Evolutionary conservation across 2,329 filamentous ascomycete species (phyloP), one percentile per base, ranked within the genome.

Genomic region (Fusarium subtropicale): DNA sequence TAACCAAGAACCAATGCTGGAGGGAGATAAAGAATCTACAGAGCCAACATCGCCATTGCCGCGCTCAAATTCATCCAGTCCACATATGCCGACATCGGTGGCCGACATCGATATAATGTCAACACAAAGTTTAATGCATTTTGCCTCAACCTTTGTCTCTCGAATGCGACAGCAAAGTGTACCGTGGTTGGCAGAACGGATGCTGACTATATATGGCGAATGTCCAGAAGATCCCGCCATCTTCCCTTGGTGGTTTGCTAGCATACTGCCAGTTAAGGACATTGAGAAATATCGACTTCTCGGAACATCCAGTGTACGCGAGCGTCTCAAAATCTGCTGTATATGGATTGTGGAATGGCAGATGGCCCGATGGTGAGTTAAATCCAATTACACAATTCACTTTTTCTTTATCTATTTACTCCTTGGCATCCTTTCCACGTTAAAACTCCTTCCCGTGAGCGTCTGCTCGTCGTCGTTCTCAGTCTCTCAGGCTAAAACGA

Each of bases 181-280:
- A 1, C 86, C 87, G 0, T 97, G 93, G 93, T 82, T 97, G 30
- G 88, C 92, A 57, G 85, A 89, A 41, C 87, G 90, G 11, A 90
- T 94, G 34, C 81, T 94, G 31, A 81, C 88, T 33, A 89, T 92
- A 8, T 96, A 95, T 69, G 94, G 94, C 15, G 88, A 91, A 60
- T 91, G 90, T 22, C 94, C 93, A 0, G 83, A 87, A 18, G 92
- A 97, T 74, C 90, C 93, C 1, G 90, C 90, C 5, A 78, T 88
- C 2, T 96, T 97, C 71, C 92, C 94, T 0, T 97, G 94, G 86
- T 97, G 94, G 94, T 91, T 97, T 71, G 94, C 92, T 12, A 92
- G 89, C 74, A 89, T 96, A 22, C 79, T 97, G 15, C 93, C 93
- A 0, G 89, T 96, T 38, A 86, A 87, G 16, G 92, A 96, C 28